These are phyloP conservation scores for Hygrophoropsis aurantiaca DNA, from an alignment of 768 basidiomycete genomes.

Conservation along the genomic window DNA sequence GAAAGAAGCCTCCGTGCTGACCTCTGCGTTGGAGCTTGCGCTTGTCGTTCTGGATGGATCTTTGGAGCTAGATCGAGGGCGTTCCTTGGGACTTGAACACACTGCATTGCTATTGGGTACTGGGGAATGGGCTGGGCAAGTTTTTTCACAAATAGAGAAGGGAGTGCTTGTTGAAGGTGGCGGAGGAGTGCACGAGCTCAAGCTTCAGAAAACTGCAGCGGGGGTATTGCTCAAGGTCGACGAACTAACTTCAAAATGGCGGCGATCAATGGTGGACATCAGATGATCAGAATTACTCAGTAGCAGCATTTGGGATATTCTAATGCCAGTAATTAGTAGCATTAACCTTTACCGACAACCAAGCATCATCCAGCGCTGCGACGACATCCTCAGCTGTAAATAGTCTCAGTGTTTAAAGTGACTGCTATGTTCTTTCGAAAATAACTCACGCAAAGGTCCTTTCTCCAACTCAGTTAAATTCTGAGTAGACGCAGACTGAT, in stretches of 20 bases:
- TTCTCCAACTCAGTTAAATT: conserved; percentile 56
- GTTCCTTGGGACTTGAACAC: conserved; percentile 72
- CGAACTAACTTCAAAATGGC: conserved; percentile 66
- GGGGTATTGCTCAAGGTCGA: conserved; percentile 83
- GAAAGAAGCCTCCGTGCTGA: conserved; percentile 74
- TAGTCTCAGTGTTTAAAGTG: not conserved
- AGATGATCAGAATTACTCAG: conserved; percentile 9
- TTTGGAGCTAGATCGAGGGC: conserved; percentile 75
- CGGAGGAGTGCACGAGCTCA: conserved; percentile 63
- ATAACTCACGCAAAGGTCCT: conserved; percentile 48
- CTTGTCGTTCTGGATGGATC: conserved; percentile 75
- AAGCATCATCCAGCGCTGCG: conserved; percentile 49
- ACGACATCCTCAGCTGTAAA: conserved; percentile 49
- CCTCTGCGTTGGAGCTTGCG: conserved; percentile 73
- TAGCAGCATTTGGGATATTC: not conserved
- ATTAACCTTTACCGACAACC: conserved; percentile 41
- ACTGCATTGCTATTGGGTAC: conserved; percentile 65
- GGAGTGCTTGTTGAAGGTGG: conserved; percentile 61
- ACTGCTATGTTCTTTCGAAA: not conserved
- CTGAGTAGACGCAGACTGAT: conserved; percentile 16
- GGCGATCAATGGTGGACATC: conserved; percentile 58
- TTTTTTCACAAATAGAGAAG: conserved; percentile 65
- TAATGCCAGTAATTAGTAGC: conserved; percentile 37
- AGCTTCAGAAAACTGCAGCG: conserved; percentile 68
- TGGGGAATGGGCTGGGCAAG: conserved; percentile 77